A percentile compares a stretch with the other conserved stretches of the same genome.
phyloP scores from a whole-genome alignment of 352 stramenopile genomes.

The Globisporangium acanthophoron region DNA sequence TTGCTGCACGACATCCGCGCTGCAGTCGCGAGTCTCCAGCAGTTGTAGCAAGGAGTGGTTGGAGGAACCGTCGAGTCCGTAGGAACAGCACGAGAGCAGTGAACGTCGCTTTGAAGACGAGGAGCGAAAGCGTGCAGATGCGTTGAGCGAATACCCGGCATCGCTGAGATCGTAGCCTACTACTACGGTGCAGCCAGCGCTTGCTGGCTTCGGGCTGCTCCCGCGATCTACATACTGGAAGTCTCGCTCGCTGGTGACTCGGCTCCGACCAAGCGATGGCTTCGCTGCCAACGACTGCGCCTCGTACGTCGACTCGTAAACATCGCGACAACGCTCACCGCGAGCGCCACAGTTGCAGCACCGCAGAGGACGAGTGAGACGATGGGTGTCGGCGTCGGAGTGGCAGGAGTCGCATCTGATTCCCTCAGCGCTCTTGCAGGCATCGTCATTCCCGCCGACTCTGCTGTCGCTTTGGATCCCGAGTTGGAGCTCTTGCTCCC shows the following conservation, averaged over 20 bases:
- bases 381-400: background rate
- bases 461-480: background rate
- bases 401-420: background rate
- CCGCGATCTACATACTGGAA: background rate
- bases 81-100: background rate
- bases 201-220: background rate
- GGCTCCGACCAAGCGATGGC: background rate
- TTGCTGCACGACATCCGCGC: slow-evolving; percentile 37
- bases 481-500: background rate
- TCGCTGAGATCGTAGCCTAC: too few species aligned
- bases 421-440: background rate
- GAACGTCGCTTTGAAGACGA: background rate
- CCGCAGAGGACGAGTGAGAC: background rate
- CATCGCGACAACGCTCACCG: background rate
- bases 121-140: background rate
- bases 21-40: slow-evolving; percentile 29
- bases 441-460: background rate
- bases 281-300: background rate
- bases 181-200: background rate
- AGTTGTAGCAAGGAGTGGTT: background rate
- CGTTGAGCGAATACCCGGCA: background rate
- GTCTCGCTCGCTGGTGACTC: background rate
- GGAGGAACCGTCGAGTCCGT: background rate
- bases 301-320: background rate
- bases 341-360: background rate